phyloP scores from a whole-genome alignment of 352 stramenopile species.

The Phytophthora europaea region DNA sequence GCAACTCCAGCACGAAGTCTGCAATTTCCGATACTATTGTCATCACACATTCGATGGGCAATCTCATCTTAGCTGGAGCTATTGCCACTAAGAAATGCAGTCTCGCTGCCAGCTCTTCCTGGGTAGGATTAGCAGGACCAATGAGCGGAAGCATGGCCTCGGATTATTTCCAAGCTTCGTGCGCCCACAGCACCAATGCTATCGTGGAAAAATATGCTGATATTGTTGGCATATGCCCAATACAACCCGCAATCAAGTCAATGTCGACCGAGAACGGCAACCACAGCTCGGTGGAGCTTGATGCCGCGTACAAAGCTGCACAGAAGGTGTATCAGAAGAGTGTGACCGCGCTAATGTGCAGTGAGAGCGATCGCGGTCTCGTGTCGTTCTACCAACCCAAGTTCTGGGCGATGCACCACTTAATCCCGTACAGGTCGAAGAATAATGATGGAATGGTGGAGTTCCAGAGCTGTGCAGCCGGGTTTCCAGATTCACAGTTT shows the following conservation, averaged over 20 bases:
- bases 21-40: constrained; percentile 21
- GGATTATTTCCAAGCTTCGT: constrained; percentile 14
- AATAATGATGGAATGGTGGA: constrained; percentile 39
- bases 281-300: constrained; percentile 13
- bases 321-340: constrained; percentile 30
- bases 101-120: constrained; percentile 26
- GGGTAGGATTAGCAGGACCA: constrained; percentile 30
- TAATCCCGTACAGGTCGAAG: constrained; percentile 27
- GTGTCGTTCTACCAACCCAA: constrained; percentile 19
- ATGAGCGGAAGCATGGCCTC: constrained; percentile 30
- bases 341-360: constrained; percentile 38
- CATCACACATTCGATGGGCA: constrained; percentile 25
- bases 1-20: neutral
- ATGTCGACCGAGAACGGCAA: constrained; percentile 27
- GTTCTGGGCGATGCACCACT: constrained; percentile 16
- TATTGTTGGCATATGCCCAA: constrained; percentile 11
- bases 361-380: constrained; percentile 27
- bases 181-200: neutral
- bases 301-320: constrained; percentile 21
- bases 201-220: constrained; percentile 6
- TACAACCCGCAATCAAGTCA: constrained; percentile 12
- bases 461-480: constrained; percentile 32
- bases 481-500: constrained; percentile 10
- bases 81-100: constrained; percentile 22
- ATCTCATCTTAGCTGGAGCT: constrained; percentile 22